A percentile compares a stretch with the other conserved stretches of the same genome.
phyloP scores from a whole-genome alignment of 768 basidiomycete species.

The Dioszegia hungarica region DNA sequence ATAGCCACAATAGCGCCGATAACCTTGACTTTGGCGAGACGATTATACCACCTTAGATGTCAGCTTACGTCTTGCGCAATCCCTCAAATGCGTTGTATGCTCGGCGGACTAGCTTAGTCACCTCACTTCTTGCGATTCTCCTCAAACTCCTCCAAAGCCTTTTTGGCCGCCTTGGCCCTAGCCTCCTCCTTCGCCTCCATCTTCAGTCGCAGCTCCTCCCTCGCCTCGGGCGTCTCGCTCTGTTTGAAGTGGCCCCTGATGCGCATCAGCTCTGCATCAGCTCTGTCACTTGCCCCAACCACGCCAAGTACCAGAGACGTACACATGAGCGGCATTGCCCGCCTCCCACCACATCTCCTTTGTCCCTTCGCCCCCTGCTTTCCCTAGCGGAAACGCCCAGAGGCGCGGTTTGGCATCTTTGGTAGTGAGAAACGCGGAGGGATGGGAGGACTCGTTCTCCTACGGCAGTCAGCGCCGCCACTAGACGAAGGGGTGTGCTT shows the following conservation, averaged over 20 bases:
- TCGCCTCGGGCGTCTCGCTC: conserved; percentile 27
- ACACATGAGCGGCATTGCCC: conserved; percentile 41
- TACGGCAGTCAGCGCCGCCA: conserved; percentile 1
- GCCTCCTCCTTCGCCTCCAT: conserved; percentile 25
- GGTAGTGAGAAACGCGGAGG: conserved; percentile 37
- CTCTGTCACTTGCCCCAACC: neutral
- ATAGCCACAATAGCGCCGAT: conserved; percentile 30
- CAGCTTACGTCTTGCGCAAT: neutral
- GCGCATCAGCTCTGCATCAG: too few relatives aligned
- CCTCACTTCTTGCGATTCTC: conserved; percentile 27
- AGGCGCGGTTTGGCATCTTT: conserved; percentile 39
- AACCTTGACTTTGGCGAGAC: conserved; percentile 31
- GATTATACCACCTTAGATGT: conserved; percentile 29
- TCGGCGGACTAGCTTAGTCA: neutral
- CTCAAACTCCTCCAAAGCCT: conserved; percentile 23
- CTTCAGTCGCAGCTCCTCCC: conserved; percentile 20
- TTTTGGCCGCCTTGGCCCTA: conserved; percentile 22
- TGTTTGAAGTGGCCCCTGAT: conserved; percentile 42
- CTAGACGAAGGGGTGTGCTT: too few relatives aligned
- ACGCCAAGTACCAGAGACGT: conserved; percentile 3
- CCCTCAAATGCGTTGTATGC: too few relatives aligned
- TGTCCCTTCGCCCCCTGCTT: conserved; percentile 19
- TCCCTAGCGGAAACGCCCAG: conserved; percentile 41
- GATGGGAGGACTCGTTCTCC: conserved; percentile 29
- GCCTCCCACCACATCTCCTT: conserved; percentile 42